Base-by-base conservation (phyloP, 208 protist species). In the Acanthamoeba healyi region DNA sequence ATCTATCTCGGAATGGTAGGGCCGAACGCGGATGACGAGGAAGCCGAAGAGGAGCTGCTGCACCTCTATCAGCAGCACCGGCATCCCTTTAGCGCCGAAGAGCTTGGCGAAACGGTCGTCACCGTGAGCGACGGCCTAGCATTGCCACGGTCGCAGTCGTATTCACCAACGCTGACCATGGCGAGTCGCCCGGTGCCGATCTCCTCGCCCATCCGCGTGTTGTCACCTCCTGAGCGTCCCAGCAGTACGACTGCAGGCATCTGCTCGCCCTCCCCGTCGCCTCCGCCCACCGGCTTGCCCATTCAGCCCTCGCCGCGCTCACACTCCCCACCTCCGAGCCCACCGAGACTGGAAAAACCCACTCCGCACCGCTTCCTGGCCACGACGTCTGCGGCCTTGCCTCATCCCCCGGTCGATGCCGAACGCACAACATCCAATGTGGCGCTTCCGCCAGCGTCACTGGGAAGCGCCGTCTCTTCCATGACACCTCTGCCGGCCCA, bases 1-100 rank as follows among this genome's bases (percentile, higher is more conserved):
- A 82, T 82, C 42, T 82, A 82, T 40, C 72, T 82, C 6, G 72
- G 72, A 0, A 82, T 82, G 72, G 72, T 82, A 40, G 72, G 72
- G 6, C 72, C 72, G 38, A 38, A 82, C 42, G 72, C 72, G 4
- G 72, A 82, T 26, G 72, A 82, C 26, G 72, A 82, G 26, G 72
- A 44, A 7, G 72, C 15, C 63, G 63, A 72, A 19, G 42, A 54
- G 72, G 26, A 82, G 40, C 72, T 44, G 72, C 42, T 32, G 72
- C 42, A 72, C 22, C 56, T 63, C 56, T 29, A 63, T 22, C 56
- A 63, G 56, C 65, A 42, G 12, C 34, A 74, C 15, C 36, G 40
- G 24, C 65, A 42, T 22, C 61, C 29, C 14, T 70, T 34, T 24
- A 36, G 29, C 61, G 61, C 61, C 29, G 61, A 51, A 15, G 46